Evolutionary conservation across 2,329 filamentous ascomycete species (phyloP).

Genomic region (Fusarium duplospermum): DNA sequence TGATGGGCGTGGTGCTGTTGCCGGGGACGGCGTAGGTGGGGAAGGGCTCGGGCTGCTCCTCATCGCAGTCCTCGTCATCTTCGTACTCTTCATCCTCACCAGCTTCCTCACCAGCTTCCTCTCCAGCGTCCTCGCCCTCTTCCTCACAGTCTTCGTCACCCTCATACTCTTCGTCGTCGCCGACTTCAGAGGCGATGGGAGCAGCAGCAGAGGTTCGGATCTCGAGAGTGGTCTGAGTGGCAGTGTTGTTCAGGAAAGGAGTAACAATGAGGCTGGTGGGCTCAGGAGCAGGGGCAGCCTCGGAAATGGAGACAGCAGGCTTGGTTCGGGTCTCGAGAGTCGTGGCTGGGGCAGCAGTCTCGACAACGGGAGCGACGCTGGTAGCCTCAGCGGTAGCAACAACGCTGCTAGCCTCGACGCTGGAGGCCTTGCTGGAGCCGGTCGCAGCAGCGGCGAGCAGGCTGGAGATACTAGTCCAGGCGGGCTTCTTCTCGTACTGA

Average conservation of each 20-base stretch:
- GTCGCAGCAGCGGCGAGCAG: slow-evolving; percentile 48
- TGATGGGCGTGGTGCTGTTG: slow-evolving; percentile 25
- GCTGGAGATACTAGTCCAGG: slow-evolving; percentile 53
- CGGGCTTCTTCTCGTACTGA: slow-evolving; percentile 53
- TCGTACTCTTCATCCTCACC: slow-evolving; percentile 14
- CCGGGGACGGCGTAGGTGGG: slow-evolving; percentile 29
- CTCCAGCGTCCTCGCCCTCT: too few relatives aligned
- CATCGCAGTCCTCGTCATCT: slow-evolving; percentile 25
- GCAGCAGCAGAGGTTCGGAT: slow-evolving; percentile 30
- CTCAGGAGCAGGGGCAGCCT: slow-evolving; percentile 5
- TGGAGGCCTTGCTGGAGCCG: neutral
- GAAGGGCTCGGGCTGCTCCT: slow-evolving; percentile 12
- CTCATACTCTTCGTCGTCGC: slow-evolving; percentile 10
- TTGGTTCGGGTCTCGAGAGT: slow-evolving; percentile 23
- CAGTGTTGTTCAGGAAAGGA: slow-evolving; percentile 26
- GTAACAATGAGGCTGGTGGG: slow-evolving; percentile 12
- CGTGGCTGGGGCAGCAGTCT: slow-evolving; percentile 5
- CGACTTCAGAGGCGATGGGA: slow-evolving; percentile 17
- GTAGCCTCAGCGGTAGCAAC: slow-evolving; percentile 12
- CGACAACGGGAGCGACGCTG: neutral
- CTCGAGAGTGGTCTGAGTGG: slow-evolving; percentile 26
- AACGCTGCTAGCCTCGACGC: neutral
- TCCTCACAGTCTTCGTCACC: slow-evolving; percentile 27
- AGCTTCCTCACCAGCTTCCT: slow-evolving; percentile 24
- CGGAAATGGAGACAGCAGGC: slow-evolving; percentile 11